Percentiles rank a stretch among this genome's conserved stretches.
These are phyloP conservation scores for Fusarium coffeatum DNA, from an alignment of 2,329 filamentous ascomycete genomes.

Conservation along the genomic window DNA sequence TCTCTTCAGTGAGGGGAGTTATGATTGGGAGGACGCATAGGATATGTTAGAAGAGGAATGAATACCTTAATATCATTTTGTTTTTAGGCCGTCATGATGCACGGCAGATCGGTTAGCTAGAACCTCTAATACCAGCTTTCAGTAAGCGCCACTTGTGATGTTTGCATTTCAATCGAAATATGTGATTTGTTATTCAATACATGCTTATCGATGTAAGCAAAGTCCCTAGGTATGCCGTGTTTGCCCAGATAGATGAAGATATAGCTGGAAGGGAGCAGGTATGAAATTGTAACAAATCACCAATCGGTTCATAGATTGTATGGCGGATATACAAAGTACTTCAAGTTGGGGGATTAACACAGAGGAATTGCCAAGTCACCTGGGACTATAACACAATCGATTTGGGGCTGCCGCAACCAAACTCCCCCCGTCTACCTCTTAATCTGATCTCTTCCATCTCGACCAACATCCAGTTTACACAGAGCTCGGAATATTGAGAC, in stretches of 20 bases:
- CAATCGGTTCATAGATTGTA: neutral
- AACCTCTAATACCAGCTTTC: neutral
- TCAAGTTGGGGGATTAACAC: conserved; percentile 41
- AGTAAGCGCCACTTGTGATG: conserved; percentile 1
- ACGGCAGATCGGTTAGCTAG: conserved; percentile 13
- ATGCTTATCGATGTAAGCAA: neutral
- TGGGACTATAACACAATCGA: conserved; percentile 50
- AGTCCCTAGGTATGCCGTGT: neutral
- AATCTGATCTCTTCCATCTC: conserved; percentile 45
- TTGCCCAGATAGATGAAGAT: neutral
- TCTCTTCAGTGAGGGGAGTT: conserved; percentile 56
- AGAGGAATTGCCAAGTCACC: conserved; percentile 42
- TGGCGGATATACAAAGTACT: conserved; percentile 34
- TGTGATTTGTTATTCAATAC: neutral
- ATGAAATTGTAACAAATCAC: conserved; percentile 8
- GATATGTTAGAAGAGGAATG: neutral
- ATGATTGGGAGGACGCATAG: neutral
- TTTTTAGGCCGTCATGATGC: conserved; percentile 13
- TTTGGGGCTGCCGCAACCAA: conserved; percentile 49
- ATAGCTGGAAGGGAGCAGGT: neutral
- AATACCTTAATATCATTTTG: conserved; percentile 17
- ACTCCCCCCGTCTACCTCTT: conserved; percentile 48
- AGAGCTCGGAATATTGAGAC: conserved; percentile 37
- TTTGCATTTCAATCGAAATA: neutral
- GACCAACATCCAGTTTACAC: conserved; percentile 54